Evolutionary conservation across 331 rosid genomes (phyloP).

Genomic region (Phaseolus coccineus): DNA sequence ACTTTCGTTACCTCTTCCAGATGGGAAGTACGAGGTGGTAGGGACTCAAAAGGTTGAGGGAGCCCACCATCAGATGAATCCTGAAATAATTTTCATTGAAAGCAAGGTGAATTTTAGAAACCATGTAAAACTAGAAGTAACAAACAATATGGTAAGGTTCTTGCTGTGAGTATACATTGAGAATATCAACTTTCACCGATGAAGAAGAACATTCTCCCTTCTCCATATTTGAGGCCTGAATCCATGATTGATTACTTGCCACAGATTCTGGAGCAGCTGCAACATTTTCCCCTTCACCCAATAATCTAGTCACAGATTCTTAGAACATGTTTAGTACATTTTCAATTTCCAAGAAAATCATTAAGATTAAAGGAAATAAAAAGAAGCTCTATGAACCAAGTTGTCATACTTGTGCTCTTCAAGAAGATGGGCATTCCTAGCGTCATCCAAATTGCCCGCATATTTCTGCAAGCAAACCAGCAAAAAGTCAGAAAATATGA

Average conservation of each 20-base stretch:
- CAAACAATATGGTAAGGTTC: conserved; percentile 15
- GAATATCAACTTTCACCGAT: conserved; percentile 34
- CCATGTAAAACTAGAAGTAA: conserved; percentile 29
- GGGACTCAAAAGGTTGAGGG: no score
- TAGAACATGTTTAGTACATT: background rate
- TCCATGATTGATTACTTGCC: conserved; percentile 50
- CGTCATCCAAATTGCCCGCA: conserved; percentile 77
- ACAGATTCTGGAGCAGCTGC: no score
- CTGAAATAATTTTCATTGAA: conserved; percentile 50
- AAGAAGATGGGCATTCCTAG: conserved; percentile 73
- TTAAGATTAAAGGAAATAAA: background rate
- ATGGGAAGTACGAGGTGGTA: conserved; percentile 38
- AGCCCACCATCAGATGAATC: conserved; percentile 45
- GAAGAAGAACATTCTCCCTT: conserved; percentile 48
- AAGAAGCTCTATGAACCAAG: conserved; percentile 31
- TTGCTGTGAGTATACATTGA: conserved; percentile 43
- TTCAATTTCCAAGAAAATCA: background rate
- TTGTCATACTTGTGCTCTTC: conserved; percentile 59
- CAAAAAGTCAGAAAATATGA: conserved; percentile 20
- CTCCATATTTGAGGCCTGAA: conserved; percentile 73
- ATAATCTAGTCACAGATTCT: conserved; percentile 19
- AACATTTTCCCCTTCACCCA: conserved; percentile 36
- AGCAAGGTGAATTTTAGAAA: conserved; percentile 4
- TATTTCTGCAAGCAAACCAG: conserved; percentile 60
- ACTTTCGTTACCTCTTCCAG: conserved; percentile 45